Base-by-base conservation (phyloP, 306 rosid species). In the Cucurbita ficifolia region DNA sequence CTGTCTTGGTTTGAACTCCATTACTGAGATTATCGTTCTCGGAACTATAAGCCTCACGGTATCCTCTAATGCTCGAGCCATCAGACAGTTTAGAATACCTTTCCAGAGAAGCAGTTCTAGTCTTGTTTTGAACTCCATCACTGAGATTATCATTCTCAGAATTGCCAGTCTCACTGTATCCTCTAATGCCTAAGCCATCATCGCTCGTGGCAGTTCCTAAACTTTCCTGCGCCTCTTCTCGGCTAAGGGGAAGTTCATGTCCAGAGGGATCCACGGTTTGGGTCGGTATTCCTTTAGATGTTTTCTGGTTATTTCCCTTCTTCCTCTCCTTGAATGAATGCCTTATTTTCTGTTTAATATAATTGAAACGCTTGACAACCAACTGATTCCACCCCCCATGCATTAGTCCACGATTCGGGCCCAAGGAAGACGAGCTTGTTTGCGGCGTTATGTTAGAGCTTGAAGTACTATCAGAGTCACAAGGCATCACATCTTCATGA, bases 301-400 rank as follows among this genome's bases (percentile, higher is more conserved):
- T 46, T 75, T 81, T 64, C 48, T 76, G 79, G 79, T 63, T 55
- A 53, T 78, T 79, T 71, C 83, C 82, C 80, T 76, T 88, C 42
- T 75, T 90, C 71, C 83, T 77, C 52, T 93, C 98, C 84, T 79
- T 83, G 22, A 91, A 79, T 17, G 83, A 83, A 60, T 82, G 90
- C 78, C 76, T 85, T 78, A 94, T 86, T 87, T 84, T 94, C 81
- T 82, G 90, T 84, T 85, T 91, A 52, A 89, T 82, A 73, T 78
- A 79, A 81, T 84, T 87, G 84, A 94, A 89, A 24, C 88, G 92
- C 59, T 86, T 88, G 59, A 89, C 19, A 53, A 91, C 99, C 79
- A 81, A 45, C 55, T 89, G 92, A 81, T 91, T 94, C 99, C 99
- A 94, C 48, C 96, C 96, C 74, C 73, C 86, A 75, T 83, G 80